A percentile compares a stretch with the other conserved stretches of the same genome.
phyloP scores from a whole-genome alignment of 495 filamentous ascomycete genomes.

The Mytilinidion resinicola region DNA sequence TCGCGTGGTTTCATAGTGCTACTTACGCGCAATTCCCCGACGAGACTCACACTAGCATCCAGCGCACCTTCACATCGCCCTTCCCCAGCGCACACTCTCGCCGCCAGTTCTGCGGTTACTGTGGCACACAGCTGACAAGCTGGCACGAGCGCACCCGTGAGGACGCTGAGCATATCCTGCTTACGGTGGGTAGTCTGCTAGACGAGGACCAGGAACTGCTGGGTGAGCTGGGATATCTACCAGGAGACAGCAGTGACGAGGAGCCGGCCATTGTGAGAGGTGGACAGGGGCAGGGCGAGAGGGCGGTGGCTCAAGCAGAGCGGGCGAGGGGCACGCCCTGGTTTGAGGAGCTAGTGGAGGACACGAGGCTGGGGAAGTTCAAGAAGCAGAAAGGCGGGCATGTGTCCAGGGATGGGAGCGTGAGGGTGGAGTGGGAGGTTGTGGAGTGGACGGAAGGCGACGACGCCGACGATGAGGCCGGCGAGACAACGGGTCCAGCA shows the following conservation, averaged over 20 bases:
- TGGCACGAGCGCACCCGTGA: constrained; percentile 66
- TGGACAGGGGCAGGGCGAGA: constrained; percentile 26
- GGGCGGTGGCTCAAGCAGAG: constrained; percentile 7
- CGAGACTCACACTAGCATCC: constrained; percentile 67
- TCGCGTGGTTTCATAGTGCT: constrained; percentile 64
- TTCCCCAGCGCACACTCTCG: constrained; percentile 42
- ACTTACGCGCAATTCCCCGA: constrained; percentile 70
- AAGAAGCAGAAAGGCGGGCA: constrained; percentile 53
- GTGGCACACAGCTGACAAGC: constrained; percentile 71
- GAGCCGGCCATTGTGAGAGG: constrained; percentile 1
- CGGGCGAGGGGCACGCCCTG: constrained; percentile 57
- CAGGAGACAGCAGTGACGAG: constrained; percentile 22
- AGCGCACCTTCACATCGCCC: constrained; percentile 59
- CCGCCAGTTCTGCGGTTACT: constrained; percentile 85
- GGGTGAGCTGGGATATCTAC: constrained; percentile 53
- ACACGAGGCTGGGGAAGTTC: constrained; percentile 62
- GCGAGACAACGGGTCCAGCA: constrained; percentile 11
- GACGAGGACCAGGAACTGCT: constrained; percentile 59
- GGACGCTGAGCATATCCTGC: constrained; percentile 66
- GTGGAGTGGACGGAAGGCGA: constrained; percentile 65
- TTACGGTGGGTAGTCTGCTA: constrained; percentile 66
- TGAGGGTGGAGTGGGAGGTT: constrained; percentile 75
- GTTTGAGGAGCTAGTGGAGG: constrained; percentile 75
- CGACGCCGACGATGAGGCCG: constrained; percentile 32
- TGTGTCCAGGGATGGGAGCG: constrained; percentile 45